Evolutionary conservation across 805 yeast species (phyloP), one percentile per base, ranked within the genome.

Genomic region (Suhomyces vadensis): DNA sequence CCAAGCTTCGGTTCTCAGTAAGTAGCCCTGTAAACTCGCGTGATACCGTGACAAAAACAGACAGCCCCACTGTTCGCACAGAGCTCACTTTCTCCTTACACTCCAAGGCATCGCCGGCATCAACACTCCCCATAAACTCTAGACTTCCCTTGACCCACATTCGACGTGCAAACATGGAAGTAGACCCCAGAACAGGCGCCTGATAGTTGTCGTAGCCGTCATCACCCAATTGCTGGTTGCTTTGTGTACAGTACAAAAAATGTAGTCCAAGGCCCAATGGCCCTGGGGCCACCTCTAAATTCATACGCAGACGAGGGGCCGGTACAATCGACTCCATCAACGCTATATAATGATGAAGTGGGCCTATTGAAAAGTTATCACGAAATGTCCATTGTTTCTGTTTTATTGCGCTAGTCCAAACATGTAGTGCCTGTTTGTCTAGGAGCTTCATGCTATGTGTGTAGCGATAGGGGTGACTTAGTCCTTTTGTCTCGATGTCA

Each of bases 181-280:
- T 44, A 10, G 38, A 35, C 4, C 36, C 42, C 2, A 31, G 17
- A 37, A 46, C 48, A 0, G 95, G 95, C 0, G 90, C 80, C 56
- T 86, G 94, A 52, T 85, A 79, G 37, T 82, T 73, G 51, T 86
- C 95, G 63, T 88, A 90, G 1, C 97, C 96, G 61, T 90, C 97
- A 1, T 52, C 38, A 2, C 85, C 82, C 14, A 88, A 57, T 2
- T 63, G 62, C 0, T 51, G 37, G 27, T 77, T 71, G 3, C 68
- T 54, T 19, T 88, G 90, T 54, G 84, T 85, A 61, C 81, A 81
- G 57, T 74, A 88, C 1, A 85, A 58, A 41, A 89, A 72, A 47
- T 85, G 89, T 48, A 78, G 82, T 1, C 92, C 94, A 13, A 36
- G 26, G 35, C 37, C 43, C 16, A 43, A 27, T 9, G 22, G 27